Base-by-base conservation (phyloP, 2,329 filamentous ascomycete genomes). In the Acarospora socialis region DNA sequence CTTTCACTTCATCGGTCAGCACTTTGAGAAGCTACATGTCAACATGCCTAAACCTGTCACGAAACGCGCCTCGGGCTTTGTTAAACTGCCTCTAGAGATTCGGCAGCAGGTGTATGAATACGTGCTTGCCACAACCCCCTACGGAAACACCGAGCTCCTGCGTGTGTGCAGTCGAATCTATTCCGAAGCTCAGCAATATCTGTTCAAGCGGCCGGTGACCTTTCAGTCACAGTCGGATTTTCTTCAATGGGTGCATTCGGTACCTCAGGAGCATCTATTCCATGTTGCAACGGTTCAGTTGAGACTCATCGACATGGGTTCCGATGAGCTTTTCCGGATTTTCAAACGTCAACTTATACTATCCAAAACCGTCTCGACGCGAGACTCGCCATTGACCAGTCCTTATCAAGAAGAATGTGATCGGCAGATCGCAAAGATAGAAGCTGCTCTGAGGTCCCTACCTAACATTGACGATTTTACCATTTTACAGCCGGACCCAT, bases 331-430 rank as follows among this genome's bases (percentile, higher is more conserved):
- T 14, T 34, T 38, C 28, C 35, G 37, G n/a, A 31, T 36, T 15
- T 21, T 43, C 15, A 36, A 36, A 20, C 33, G 36, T 7, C n/a
- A n/a, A n/a, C n/a, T n/a, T n/a, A n/a, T n/a, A n/a, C n/a, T n/a
- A n/a, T n/a, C n/a, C n/a, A n/a, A n/a, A n/a, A n/a, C n/a, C n/a
- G n/a, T n/a, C n/a, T n/a, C n/a, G n/a, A n/a, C n/a, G n/a, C n/a
- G n/a, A n/a, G n/a, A n/a, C n/a, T n/a, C n/a, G n/a, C 30, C 28
- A 12, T 13, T 20, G 10, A 37, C 29, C 15, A 37, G 37, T 21
- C 40, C 38, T 8, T 43, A 40, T 22, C 30, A 36, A n/a, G 35
- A 43, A 30, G 40, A 38, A 12, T 43, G 39, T 21, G 32, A 34
- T 23, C 13, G 22, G 17, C 38, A 43, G 21, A 15, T 40, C 13